Conservation (phyloP, 768 basidiomycete genomes). For the Scleroderma citrinum region DNA sequence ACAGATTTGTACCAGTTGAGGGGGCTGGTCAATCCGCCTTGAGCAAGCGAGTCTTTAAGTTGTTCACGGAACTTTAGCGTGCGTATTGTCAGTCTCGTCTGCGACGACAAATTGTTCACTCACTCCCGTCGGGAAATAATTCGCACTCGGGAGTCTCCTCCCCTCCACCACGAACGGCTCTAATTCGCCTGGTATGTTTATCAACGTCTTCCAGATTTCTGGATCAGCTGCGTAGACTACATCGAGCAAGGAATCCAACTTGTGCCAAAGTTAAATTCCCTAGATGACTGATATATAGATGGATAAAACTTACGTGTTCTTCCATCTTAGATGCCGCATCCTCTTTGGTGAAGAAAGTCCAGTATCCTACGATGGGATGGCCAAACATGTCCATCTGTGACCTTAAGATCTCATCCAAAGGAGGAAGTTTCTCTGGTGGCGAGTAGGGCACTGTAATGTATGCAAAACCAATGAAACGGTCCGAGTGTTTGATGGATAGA, state of each 20-base stretch:
- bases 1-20: conserved; percentile 35
- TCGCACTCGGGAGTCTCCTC: conserved; percentile 14
- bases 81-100: not conserved
- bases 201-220: conserved; percentile 28
- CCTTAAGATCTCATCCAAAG: conserved; percentile 23
- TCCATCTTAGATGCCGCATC: conserved; percentile 29
- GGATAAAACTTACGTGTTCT: conserved; percentile 24
- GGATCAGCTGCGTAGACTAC: conserved; percentile 31
- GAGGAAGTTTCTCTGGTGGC: conserved; percentile 20
- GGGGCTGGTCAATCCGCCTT: conserved; percentile 29
- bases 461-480: conserved; percentile 36
- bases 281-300: not conserved
- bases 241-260: conserved; percentile 37
- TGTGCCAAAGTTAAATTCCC: not conserved
- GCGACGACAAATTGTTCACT: not conserved
- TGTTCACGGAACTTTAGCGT: conserved; percentile 23
- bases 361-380: conserved; percentile 38
- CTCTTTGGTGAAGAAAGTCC: conserved; percentile 31
- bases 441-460: conserved; percentile 33
- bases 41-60: conserved; percentile 20
- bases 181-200: conserved; percentile 31
- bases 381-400: conserved; percentile 24
- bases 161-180: conserved; percentile 26
- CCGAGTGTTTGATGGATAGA: conserved; percentile 32
- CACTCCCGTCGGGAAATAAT: conserved; percentile 32